Conservation (phyloP, 371 early-diverging fungal species). For the Mucor irregularis region DNA sequence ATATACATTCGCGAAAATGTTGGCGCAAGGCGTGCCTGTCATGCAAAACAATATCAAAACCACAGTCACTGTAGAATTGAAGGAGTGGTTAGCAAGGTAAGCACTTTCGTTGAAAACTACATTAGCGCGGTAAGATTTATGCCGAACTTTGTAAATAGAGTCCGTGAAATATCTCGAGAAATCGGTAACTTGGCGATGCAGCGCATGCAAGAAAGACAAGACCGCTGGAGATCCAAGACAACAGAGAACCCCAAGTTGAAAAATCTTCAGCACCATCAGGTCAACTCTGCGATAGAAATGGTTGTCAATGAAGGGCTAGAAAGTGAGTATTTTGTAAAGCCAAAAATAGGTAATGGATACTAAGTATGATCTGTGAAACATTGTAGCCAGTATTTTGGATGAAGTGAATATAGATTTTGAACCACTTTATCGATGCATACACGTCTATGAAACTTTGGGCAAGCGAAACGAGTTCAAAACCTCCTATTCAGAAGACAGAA, state of each 20-base stretch:
- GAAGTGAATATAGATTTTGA: slow-evolving; percentile 86
- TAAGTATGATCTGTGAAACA: neutral
- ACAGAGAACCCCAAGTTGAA: slow-evolving; percentile 57
- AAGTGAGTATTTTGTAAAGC: slow-evolving; percentile 53
- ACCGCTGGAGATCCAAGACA: slow-evolving; percentile 59
- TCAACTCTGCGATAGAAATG: slow-evolving; percentile 85
- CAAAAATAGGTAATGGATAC: neutral
- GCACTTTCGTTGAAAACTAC: too few relatives aligned
- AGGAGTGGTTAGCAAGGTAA: slow-evolving; percentile 89
- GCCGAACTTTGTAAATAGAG: slow-evolving; percentile 39
- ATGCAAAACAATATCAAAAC: slow-evolving; percentile 84
- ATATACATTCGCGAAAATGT: slow-evolving; percentile 77
- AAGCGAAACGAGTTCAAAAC: slow-evolving; percentile 81
- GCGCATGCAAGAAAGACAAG: slow-evolving; percentile 71
- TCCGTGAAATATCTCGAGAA: slow-evolving; percentile 81
- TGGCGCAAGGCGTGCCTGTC: slow-evolving; percentile 84
- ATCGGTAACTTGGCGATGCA: slow-evolving; percentile 87
- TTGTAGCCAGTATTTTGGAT: slow-evolving; percentile 65
- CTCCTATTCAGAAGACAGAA: slow-evolving; percentile 91
- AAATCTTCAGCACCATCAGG: slow-evolving; percentile 61
- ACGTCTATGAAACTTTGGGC: slow-evolving; percentile 92
- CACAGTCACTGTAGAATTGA: slow-evolving; percentile 83
- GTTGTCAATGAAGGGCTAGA: slow-evolving; percentile 87
- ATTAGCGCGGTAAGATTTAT: too few relatives aligned
- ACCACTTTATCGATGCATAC: slow-evolving; percentile 94